phyloP scores from a whole-genome alignment of 495 filamentous ascomycete genomes.

The Penicillium roqueforti region DNA sequence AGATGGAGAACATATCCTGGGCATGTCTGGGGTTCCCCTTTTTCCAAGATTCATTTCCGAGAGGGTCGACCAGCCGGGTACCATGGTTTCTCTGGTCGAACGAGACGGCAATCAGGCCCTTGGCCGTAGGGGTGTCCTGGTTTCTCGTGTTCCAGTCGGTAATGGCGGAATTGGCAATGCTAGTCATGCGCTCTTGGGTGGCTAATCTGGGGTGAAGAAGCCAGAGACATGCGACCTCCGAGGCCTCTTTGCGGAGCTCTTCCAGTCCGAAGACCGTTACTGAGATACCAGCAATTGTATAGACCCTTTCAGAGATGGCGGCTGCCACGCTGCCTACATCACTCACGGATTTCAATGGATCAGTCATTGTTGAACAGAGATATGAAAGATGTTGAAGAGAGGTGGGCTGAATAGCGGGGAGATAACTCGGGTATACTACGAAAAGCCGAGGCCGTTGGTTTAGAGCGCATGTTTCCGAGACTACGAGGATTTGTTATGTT shows the following conservation, averaged over 20 bases:
- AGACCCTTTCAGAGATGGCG: constrained; percentile 54
- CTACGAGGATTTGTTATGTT: too few relatives aligned
- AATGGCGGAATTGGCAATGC: constrained; percentile 52
- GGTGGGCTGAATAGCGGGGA: background rate
- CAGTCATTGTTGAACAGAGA: constrained; percentile 26
- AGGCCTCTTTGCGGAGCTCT: constrained; percentile 53
- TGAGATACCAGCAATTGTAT: constrained; percentile 70
- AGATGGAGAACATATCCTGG: constrained; percentile 76
- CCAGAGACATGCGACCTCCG: constrained; percentile 71
- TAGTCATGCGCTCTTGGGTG: constrained; percentile 65
- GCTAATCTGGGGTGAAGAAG: constrained; percentile 75
- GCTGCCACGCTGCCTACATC: constrained; percentile 24
- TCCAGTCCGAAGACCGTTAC: constrained; percentile 74
- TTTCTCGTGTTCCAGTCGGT: constrained; percentile 52
- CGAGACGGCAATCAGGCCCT: constrained; percentile 68
- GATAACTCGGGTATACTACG: constrained; percentile 1
- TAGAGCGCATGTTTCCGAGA: too few relatives aligned
- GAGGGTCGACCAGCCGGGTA: constrained; percentile 52
- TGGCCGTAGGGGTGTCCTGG: constrained; percentile 21
- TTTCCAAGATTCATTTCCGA: constrained; percentile 70
- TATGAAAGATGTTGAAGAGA: background rate
- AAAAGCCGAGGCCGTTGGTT: background rate
- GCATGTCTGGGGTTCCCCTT: constrained; percentile 79
- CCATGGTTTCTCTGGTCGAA: constrained; percentile 95
- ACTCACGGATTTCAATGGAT: constrained; percentile 35